These are phyloP conservation scores for Pyrus hybrid DNA, from an alignment of 331 rosid genomes.

Conservation along the genomic window DNA sequence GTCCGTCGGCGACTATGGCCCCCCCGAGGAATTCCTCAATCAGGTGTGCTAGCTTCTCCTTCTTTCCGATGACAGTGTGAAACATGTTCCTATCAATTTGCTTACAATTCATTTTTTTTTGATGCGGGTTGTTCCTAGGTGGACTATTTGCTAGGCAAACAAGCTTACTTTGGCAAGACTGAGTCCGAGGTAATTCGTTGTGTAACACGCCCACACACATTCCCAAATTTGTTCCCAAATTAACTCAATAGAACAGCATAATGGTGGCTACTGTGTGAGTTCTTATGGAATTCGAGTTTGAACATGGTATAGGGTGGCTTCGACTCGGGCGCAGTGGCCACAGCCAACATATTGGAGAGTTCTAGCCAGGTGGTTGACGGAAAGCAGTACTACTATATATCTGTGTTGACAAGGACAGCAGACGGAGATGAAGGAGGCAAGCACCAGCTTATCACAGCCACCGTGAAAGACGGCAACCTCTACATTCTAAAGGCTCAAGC, in stretches of 20 bases:
- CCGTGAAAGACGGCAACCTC: constrained; percentile 78
- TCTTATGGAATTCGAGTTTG: constrained; percentile 6
- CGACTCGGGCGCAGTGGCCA: constrained; percentile 65
- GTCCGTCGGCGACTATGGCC: constrained; percentile 70
- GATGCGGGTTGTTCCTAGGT: constrained; percentile 42
- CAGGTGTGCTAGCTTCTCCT: constrained; percentile 25
- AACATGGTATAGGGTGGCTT: constrained; percentile 69
- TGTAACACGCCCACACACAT: too few species aligned
- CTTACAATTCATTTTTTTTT: constrained; percentile 12
- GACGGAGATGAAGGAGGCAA: constrained; percentile 98
- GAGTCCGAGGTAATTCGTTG: constrained; percentile 64
- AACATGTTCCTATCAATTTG: not conserved
- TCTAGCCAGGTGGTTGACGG: constrained; percentile 33
- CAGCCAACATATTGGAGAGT: constrained; percentile 71
- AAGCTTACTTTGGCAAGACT: constrained; percentile 81
- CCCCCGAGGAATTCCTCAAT: constrained; percentile 69
- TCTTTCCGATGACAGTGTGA: not conserved
- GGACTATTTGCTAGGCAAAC: constrained; percentile 81
- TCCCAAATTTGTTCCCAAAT: too few species aligned
- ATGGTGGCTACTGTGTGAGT: not conserved
- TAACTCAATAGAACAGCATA: too few species aligned
- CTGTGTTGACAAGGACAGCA: constrained; percentile 95
- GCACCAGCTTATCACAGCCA: constrained; percentile 79
- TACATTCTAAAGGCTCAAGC: constrained; percentile 96
- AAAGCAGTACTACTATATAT: constrained; percentile 50